phyloP scores from a whole-genome alignment of 495 filamentous ascomycete species.

The Tricharina praecox region DNA sequence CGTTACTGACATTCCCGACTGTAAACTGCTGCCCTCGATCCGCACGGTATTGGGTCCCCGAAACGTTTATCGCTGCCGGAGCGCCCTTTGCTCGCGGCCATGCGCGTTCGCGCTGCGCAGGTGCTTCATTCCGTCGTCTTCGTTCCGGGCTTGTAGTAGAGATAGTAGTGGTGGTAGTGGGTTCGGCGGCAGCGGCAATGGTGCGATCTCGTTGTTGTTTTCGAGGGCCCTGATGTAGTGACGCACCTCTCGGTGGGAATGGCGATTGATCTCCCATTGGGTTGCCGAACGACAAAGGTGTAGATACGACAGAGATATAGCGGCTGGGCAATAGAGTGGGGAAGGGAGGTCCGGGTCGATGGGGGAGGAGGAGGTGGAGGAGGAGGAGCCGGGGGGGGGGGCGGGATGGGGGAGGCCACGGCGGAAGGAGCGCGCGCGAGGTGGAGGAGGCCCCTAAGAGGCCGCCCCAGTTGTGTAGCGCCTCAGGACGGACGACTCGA shows the following conservation, averaged over 20 bases:
- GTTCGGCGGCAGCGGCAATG: constrained; percentile 3
- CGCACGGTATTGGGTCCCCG: constrained; percentile 27
- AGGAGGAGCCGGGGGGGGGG: neutral
- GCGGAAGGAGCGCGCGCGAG: neutral
- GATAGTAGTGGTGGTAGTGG: no score
- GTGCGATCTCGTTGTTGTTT: constrained; percentile 8
- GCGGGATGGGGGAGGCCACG: neutral
- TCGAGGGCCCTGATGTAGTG: constrained; percentile 10
- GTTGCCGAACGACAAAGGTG: no score
- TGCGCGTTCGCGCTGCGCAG: constrained; percentile 9
- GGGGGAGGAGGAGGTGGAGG: neutral
- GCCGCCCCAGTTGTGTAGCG: constrained; percentile 4
- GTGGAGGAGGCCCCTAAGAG: constrained; percentile 6
- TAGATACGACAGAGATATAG: no score
- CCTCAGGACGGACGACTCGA: constrained; percentile 1
- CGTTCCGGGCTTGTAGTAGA: constrained; percentile 20
- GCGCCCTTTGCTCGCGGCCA: constrained; percentile 11
- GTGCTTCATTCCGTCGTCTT: constrained; percentile 12
- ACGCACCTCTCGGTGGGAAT: neutral
- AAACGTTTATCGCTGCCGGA: constrained; percentile 6
- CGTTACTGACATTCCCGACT: constrained; percentile 87
- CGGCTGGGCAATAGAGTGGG: no score
- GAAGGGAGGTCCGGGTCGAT: no score
- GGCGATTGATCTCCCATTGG: constrained; percentile 6
- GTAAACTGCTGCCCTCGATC: constrained; percentile 60